Evolutionary conservation across 129 eudicot genomes (phyloP).

Genomic region (Chrysanthemum makinoi): DNA sequence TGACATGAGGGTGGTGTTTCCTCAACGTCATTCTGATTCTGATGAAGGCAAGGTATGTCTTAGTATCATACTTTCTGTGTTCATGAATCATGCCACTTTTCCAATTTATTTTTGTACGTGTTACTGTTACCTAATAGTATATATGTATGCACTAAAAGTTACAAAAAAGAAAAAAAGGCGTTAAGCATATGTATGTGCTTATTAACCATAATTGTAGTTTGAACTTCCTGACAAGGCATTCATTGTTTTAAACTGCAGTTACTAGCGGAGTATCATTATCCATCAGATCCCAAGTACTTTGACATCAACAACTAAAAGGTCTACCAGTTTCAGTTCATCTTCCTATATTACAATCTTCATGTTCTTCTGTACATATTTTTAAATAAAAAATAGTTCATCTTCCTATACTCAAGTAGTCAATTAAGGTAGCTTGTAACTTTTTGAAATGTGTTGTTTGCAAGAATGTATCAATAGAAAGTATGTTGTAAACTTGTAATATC

Average conservation of each 20-base stretch:
- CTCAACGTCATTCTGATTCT: slow-evolving; percentile 98
- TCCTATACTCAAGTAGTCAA: too few relatives aligned
- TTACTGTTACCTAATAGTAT: neutral
- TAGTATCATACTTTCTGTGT: neutral
- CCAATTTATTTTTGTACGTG: neutral
- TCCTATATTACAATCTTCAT: slow-evolving; percentile 15
- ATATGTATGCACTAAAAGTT: too few relatives aligned
- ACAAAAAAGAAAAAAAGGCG: too few relatives aligned
- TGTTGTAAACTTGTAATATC: too few relatives aligned
- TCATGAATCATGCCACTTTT: too few relatives aligned
- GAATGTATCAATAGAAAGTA: too few relatives aligned
- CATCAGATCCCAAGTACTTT: slow-evolving; percentile 90
- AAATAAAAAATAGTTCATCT: slow-evolving; percentile 26
- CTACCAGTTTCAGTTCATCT: slow-evolving; percentile 6
- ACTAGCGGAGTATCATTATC: slow-evolving; percentile 80
- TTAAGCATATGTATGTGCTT: too few relatives aligned
- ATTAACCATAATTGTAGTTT: neutral
- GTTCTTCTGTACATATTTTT: slow-evolving; percentile 26
- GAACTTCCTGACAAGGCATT: slow-evolving; percentile 21
- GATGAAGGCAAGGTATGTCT: slow-evolving; percentile 96
- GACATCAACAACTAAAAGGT: slow-evolving; percentile 62
- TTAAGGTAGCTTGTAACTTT: too few relatives aligned
- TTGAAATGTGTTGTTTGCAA: too few relatives aligned
- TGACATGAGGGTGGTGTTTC: slow-evolving; percentile 97
- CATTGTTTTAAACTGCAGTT: slow-evolving; percentile 57